phyloP scores from a whole-genome alignment of 1,139 yeast genomes.

The Pneumocystis jirovecii region DNA sequence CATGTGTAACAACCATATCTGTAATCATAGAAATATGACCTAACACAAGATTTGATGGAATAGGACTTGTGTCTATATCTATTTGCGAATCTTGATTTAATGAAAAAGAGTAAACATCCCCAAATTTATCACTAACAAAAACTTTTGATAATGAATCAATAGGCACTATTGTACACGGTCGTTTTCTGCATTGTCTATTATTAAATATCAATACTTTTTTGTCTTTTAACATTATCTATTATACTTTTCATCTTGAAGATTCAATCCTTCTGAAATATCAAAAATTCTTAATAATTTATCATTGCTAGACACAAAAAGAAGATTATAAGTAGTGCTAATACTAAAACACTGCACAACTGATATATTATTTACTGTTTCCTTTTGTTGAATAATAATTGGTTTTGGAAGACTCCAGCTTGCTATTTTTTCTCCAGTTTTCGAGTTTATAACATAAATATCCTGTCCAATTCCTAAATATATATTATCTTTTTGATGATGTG shows the following conservation, averaged over 20 bases:
- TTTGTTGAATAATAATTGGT: not conserved
- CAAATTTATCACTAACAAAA: constrained; percentile 88
- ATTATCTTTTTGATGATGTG: not conserved
- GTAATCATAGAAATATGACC: constrained; percentile 97
- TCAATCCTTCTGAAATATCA: not conserved
- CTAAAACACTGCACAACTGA: not conserved
- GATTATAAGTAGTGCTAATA: not conserved
- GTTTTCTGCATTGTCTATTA: not conserved
- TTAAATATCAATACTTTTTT: not conserved
- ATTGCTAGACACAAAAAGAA: not conserved
- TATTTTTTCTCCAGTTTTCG: not conserved
- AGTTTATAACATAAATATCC: not conserved
- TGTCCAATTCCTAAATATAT: not conserved
- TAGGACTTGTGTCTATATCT: constrained; percentile 26
- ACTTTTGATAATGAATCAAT: constrained; percentile 18
- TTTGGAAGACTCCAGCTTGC: not conserved
- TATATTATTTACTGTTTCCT: not conserved
- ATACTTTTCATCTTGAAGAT: not conserved
- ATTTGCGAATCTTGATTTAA: constrained; percentile 19
- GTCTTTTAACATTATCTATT: not conserved
- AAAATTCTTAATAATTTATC: not conserved
- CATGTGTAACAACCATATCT: constrained; percentile 39
- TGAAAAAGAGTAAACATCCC: constrained; percentile 65
- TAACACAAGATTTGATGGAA: constrained; percentile 45
- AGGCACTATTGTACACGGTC: not conserved